Percentiles rank a stretch among this genome's conserved stretches.
Conservation (phyloP, 192 early-diverging fungal genomes). For the Anaeromyces robustus region DNA sequence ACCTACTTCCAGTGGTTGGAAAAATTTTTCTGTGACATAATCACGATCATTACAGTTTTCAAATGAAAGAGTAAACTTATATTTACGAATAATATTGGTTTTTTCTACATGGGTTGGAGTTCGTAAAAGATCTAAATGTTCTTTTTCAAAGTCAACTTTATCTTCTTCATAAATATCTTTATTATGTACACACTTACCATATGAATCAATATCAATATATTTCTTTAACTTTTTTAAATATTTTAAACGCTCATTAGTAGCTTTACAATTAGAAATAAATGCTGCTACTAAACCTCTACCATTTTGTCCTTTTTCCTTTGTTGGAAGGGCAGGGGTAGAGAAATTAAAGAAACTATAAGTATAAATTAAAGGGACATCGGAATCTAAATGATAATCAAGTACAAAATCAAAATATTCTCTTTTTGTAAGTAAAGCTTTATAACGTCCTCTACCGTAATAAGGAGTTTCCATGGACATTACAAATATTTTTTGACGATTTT, state of each 20-base stretch:
- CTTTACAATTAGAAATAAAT: not conserved
- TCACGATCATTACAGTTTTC: not conserved
- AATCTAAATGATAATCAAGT: not conserved
- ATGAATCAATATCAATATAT: not conserved
- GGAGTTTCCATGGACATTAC: not conserved
- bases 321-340: not conserved
- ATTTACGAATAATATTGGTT: not conserved
- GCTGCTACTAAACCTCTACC: not conserved
- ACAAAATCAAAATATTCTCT: not conserved
- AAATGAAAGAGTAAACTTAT: not conserved
- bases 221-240: not conserved
- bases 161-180: not conserved
- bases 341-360: not conserved
- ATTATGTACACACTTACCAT: not conserved
- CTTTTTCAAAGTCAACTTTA: not conserved
- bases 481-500: not conserved
- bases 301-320: not conserved
- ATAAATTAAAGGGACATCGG: not conserved
- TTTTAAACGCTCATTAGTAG: not conserved
- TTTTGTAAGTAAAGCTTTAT: not conserved
- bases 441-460: no score
- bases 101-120: no score
- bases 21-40: conserved; percentile 3
- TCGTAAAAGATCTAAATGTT: no score
- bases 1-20: not conserved